Percentiles rank a stretch among this genome's conserved stretches.
Evolutionary conservation across 495 filamentous ascomycete genomes (phyloP).

Genomic region (Durotheca rogersii): DNA sequence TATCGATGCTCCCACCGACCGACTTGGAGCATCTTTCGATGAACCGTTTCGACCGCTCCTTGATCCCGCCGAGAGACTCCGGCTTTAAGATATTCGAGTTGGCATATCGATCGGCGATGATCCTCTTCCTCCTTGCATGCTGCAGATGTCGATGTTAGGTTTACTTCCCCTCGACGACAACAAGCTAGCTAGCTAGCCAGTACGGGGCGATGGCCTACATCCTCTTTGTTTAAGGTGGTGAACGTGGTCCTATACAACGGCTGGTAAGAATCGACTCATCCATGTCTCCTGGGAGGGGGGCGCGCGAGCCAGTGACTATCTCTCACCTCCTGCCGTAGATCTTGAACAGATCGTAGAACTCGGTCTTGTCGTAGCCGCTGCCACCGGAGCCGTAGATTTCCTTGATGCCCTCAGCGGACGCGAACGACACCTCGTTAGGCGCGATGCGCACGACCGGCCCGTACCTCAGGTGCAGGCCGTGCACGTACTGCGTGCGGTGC

Average conservation of each 20-base stretch:
- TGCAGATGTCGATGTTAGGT: slow-evolving; percentile 26
- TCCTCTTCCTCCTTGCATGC: slow-evolving; percentile 60
- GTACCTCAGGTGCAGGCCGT: slow-evolving; percentile 55
- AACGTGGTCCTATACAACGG: slow-evolving; percentile 59
- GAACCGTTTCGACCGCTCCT: slow-evolving; percentile 54
- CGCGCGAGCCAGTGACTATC: too few relatives aligned
- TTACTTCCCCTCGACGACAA: too few relatives aligned
- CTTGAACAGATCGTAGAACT: slow-evolving; percentile 64
- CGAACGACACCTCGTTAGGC: slow-evolving; percentile 64
- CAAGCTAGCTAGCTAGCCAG: neutral
- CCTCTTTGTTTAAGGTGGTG: slow-evolving; percentile 57
- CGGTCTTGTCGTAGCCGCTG: slow-evolving; percentile 68
- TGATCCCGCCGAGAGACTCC: slow-evolving; percentile 53
- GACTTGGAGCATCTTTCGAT: slow-evolving; percentile 49
- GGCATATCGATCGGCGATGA: slow-evolving; percentile 64
- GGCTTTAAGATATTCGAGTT: slow-evolving; percentile 63
- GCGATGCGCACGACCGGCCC: slow-evolving; percentile 58
- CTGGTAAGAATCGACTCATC: too few relatives aligned
- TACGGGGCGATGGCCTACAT: slow-evolving; percentile 47
- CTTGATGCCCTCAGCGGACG: slow-evolving; percentile 56
- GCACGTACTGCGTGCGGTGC: slow-evolving; percentile 56
- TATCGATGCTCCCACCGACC: slow-evolving; percentile 49
- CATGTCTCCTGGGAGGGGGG: too few relatives aligned
- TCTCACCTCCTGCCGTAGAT: slow-evolving; percentile 55
- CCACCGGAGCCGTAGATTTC: slow-evolving; percentile 66